Evolutionary conservation across 345 rosid species (phyloP), one percentile per base, ranked within the genome.

Genomic region (Combretum micranthum): DNA sequence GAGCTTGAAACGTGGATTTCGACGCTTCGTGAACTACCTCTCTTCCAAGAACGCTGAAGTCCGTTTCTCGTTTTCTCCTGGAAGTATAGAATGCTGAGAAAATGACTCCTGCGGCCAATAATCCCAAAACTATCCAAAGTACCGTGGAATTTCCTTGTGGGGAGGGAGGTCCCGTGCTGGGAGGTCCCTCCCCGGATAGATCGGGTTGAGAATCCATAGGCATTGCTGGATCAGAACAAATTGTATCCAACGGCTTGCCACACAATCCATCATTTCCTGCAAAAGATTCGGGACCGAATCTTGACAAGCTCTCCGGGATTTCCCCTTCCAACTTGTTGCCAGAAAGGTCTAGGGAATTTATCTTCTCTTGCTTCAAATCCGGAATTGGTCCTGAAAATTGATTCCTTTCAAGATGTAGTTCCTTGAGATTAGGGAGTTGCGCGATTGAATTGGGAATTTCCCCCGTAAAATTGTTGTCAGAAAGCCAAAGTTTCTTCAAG

Each of bases 371-470:
- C 46, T 53, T 67, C 55, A 73, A 25, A 15, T 65, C 52, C 12
- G 93, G 97, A 52, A 92, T 75, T 26, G 39, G 3, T 26, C 98
- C 96, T 2, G 95, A 68, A 63, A 88, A 84, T 2, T 47, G 66
- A 62, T 92, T 88, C 5, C 49, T 55, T 68, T 92, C 88, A 15
- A 88, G 69, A 62, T 92, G 88, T 50, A 88, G 72, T 67, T 84
- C 93, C 37, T 32, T 64, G 20, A 92, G 77, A 72, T 64, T 44
- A 12, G 73, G 70, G 15, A 87, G 66, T 16, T 61, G 55, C 52
- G n/a, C n/a, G 14, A 83, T 2, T 0, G 97, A 83, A 4, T 64
- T 50, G 5, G 94, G 97, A 6, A 89, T 74, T 1, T 59, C 51
- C 0, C 97, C 97, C 0, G 62, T 42, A 69, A 92, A 80, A 13